A percentile compares a stretch with the other conserved stretches of the same genome.
Evolutionary conservation across 495 filamentous ascomycete species (phyloP).

Genomic region (Daldinia concentrica): DNA sequence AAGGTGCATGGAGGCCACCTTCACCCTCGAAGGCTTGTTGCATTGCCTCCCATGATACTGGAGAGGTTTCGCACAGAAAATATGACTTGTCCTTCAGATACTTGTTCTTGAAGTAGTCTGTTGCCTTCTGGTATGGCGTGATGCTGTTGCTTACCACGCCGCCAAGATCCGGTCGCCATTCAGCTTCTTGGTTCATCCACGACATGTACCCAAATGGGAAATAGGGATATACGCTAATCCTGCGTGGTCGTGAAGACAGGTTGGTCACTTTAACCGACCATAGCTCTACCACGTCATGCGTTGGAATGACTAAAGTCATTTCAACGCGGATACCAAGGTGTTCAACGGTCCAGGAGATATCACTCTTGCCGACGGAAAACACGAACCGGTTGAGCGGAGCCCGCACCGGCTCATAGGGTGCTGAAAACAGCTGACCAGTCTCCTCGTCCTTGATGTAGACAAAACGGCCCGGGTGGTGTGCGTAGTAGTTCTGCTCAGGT

Average conservation of each 20-base stretch:
- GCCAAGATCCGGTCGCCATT: constrained; percentile 57
- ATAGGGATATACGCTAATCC: constrained; percentile 63
- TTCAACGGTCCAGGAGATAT: constrained; percentile 63
- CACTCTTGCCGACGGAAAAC: constrained; percentile 64
- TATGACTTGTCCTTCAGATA: constrained; percentile 66
- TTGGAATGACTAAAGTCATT: constrained; percentile 62
- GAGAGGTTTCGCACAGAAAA: constrained; percentile 62
- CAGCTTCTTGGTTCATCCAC: constrained; percentile 68
- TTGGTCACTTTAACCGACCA: constrained; percentile 65
- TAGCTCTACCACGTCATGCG: constrained; percentile 63
- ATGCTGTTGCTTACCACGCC: constrained; percentile 60
- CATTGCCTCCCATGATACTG: constrained; percentile 61
- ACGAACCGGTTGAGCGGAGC: constrained; percentile 58
- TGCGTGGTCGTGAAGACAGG: constrained; percentile 54
- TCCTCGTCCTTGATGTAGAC: constrained; percentile 68
- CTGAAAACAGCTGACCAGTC: constrained; percentile 61
- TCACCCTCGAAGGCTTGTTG: constrained; percentile 65
- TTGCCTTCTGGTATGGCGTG: constrained; percentile 65
- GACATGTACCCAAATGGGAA: constrained; percentile 68
- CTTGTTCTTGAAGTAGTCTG: constrained; percentile 67
- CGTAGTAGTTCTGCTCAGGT: constrained; percentile 67
- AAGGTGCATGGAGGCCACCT: constrained; percentile 62
- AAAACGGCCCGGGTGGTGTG: constrained; percentile 66
- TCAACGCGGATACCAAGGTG: constrained; percentile 60
- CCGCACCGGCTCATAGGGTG: constrained; percentile 65